Conservation (phyloP, 768 basidiomycete species). For the Tylopilus felleus region DNA sequence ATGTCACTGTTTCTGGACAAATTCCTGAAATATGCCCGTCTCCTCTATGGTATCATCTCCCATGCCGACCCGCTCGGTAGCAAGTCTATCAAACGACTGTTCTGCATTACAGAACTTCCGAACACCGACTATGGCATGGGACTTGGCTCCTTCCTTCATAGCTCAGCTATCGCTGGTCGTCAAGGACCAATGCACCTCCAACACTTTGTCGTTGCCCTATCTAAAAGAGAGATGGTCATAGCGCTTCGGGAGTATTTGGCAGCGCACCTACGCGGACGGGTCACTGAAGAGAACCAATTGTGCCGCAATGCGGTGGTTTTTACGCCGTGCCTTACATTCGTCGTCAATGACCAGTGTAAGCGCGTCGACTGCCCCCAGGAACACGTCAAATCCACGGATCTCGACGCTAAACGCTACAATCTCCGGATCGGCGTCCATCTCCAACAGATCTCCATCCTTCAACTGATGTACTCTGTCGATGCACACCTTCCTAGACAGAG, state of each 20-base stretch:
- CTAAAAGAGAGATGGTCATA: slow-evolving; percentile 19
- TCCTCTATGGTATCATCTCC: slow-evolving; percentile 4
- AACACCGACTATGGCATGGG: slow-evolving; percentile 9
- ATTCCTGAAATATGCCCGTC: slow-evolving; percentile 6
- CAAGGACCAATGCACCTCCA: neutral
- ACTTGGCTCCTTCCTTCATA: slow-evolving; percentile 8
- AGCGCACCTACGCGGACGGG: slow-evolving; percentile 24
- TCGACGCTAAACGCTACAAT: slow-evolving; percentile 24
- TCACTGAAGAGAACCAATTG: slow-evolving; percentile 33
- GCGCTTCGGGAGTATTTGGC: slow-evolving; percentile 27
- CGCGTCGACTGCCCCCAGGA: slow-evolving; percentile 33
- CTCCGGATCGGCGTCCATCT: too few relatives aligned
- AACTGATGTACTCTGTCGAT: too few relatives aligned
- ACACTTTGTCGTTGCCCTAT: slow-evolving; percentile 3
- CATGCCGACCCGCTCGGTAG: slow-evolving; percentile 2
- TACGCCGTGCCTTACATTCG: slow-evolving; percentile 38
- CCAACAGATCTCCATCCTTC: too few relatives aligned
- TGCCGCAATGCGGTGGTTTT: slow-evolving; percentile 31
- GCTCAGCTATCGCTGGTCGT: neutral
- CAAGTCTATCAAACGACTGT: slow-evolving; percentile 28
- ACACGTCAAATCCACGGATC: slow-evolving; percentile 31
- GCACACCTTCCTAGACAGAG: too few relatives aligned
- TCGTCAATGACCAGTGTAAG: slow-evolving; percentile 33
- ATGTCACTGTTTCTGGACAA: slow-evolving; percentile 4
- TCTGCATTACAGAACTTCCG: slow-evolving; percentile 12